phyloP scores from a whole-genome alignment of 2,329 filamentous ascomycete genomes.

The Diaporthe caulivora region DNA sequence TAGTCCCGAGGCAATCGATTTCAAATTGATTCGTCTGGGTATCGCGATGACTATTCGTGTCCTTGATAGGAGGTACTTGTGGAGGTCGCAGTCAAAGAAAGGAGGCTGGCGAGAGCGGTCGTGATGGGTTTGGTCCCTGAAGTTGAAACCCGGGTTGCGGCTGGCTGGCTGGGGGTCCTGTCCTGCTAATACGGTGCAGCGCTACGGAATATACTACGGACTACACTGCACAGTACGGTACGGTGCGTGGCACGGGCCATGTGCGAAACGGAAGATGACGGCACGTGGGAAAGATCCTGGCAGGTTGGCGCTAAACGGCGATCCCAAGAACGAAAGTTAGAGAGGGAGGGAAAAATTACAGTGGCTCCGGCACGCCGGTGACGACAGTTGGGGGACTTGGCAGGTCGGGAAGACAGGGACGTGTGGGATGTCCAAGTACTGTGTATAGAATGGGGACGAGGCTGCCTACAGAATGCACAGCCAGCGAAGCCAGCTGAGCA shows the following conservation, averaged over 20 bases:
- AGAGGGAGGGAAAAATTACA: neutral
- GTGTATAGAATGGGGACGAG: neutral
- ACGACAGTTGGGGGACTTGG: constrained; percentile 8
- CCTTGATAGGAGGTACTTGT: neutral
- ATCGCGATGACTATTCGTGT: neutral
- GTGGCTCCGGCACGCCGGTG: neutral
- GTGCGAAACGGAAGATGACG: neutral
- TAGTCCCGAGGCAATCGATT: neutral
- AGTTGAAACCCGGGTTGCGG: constrained; percentile 29
- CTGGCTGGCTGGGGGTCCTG: neutral
- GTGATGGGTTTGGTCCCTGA: neutral
- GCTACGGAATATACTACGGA: too few species aligned
- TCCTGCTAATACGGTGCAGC: neutral
- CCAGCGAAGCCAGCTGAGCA: neutral
- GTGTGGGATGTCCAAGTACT: neutral
- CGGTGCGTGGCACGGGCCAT: constrained; percentile 14
- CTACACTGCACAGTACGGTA: neutral
- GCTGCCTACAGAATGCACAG: neutral
- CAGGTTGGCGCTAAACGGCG: constrained; percentile 5
- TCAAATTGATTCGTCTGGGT: neutral
- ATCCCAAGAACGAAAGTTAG: neutral
- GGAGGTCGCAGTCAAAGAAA: constrained; percentile 1
- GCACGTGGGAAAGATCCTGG: neutral
- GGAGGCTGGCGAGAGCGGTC: neutral
- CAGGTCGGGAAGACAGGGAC: neutral